These are phyloP conservation scores for Cladosporium sp. DNA, from an alignment of 2,329 filamentous ascomycete genomes.

Conservation along the genomic window DNA sequence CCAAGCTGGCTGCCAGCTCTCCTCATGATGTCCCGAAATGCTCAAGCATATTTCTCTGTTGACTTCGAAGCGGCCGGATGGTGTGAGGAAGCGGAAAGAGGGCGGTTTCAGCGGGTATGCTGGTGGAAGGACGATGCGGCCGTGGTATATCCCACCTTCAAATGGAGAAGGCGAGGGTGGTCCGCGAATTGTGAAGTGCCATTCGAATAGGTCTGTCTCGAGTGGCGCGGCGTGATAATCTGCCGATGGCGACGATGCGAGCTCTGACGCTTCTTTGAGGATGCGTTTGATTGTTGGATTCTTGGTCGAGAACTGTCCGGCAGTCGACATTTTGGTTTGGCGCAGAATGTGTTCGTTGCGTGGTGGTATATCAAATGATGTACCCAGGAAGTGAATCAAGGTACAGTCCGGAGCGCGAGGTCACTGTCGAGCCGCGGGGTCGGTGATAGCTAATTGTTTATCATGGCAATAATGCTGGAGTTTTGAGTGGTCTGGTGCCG, in stretches of 20 bases:
- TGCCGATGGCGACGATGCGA: constrained; percentile 72
- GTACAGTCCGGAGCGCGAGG: background rate
- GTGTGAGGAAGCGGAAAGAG: constrained; percentile 91
- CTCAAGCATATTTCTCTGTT: constrained; percentile 95
- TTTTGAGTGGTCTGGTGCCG: background rate
- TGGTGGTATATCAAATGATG: background rate
- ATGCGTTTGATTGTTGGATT: constrained; percentile 83
- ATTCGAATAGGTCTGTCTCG: constrained; percentile 90
- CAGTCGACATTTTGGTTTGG: constrained; percentile 1
- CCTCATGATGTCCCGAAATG: constrained; percentile 93
- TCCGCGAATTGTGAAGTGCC: constrained; percentile 96
- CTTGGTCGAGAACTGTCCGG: constrained; percentile 59
- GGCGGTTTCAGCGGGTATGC: constrained; percentile 89
- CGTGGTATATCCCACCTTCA: constrained; percentile 83
- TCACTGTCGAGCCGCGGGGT: background rate
- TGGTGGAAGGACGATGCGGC: constrained; percentile 84
- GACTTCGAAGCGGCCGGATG: constrained; percentile 87
- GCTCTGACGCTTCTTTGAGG: constrained; percentile 84
- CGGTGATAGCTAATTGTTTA: background rate
- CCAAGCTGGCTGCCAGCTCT: constrained; percentile 99
- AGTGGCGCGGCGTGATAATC: constrained; percentile 83
- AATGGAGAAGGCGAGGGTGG: constrained; percentile 76
- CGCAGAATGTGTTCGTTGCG: background rate
- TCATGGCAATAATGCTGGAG: background rate
- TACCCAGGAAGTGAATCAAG: too few relatives aligned